Percentiles rank a stretch among this genome's conserved stretches.
Conservation (phyloP, 371 early-diverging fungal species). For the Synchytrium microbalum region DNA sequence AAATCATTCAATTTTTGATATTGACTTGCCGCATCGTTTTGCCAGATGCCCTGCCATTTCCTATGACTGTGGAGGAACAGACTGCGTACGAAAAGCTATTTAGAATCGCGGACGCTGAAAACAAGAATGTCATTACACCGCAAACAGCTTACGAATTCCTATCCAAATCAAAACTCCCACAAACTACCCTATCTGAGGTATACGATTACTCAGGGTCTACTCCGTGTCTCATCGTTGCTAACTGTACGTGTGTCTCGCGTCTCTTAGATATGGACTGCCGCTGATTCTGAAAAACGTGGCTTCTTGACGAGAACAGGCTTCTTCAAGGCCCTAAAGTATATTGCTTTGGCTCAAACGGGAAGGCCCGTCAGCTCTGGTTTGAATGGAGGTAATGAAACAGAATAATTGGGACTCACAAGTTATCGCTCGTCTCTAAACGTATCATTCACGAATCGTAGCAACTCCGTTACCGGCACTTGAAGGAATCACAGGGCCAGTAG, state of each 20-base stretch:
- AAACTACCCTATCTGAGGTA: conserved; percentile 59
- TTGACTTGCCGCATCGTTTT: no score
- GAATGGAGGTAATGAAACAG: not conserved
- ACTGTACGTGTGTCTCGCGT: not conserved
- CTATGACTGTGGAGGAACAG: conserved; percentile 57
- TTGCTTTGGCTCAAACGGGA: conserved; percentile 78
- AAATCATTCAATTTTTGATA: no score
- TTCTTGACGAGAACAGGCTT: conserved; percentile 65
- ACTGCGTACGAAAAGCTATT: conserved; percentile 58
- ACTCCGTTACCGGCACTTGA: conserved; percentile 18
- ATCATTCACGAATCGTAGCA: conserved; percentile 6
- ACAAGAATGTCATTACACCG: conserved; percentile 61
- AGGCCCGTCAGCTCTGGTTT: conserved; percentile 41
- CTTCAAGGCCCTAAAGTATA: conserved; percentile 72
- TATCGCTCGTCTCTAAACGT: not conserved
- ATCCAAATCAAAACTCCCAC: conserved; percentile 62
- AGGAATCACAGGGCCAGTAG: conserved; percentile 8
- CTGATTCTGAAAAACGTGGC: conserved; percentile 71
- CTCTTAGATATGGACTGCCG: conserved; percentile 71
- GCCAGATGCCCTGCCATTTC: conserved; percentile 12
- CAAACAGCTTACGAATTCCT: conserved; percentile 73
- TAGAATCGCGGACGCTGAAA: conserved; percentile 54
- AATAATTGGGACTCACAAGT: not conserved
- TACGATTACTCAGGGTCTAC: not conserved
- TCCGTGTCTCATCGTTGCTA: not conserved